These are phyloP conservation scores for Acacia pycnantha DNA, from an alignment of 331 rosid species.

Conservation along the genomic window DNA sequence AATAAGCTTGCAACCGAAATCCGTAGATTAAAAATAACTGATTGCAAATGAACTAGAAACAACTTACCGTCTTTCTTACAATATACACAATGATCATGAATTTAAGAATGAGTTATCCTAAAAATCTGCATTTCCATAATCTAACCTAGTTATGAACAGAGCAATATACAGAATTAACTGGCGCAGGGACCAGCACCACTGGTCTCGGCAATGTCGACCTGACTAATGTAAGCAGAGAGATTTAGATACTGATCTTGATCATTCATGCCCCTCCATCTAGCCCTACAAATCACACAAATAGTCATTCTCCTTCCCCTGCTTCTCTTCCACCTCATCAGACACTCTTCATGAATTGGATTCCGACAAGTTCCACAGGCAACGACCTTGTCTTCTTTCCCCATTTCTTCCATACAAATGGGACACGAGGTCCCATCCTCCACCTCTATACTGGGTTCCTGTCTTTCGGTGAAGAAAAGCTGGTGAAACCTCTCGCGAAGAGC, in stretches of 20 bases:
- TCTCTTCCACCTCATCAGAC: constrained; percentile 54
- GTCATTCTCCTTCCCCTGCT: constrained; percentile 47
- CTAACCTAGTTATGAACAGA: not conserved
- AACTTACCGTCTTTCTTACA: not conserved
- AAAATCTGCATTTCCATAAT: not conserved
- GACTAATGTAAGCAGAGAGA: constrained; percentile 41
- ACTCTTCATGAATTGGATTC: constrained; percentile 59
- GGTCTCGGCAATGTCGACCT: not conserved
- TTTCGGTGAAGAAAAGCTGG: constrained; percentile 35
- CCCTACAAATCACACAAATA: constrained; percentile 65
- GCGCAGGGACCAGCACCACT: not conserved
- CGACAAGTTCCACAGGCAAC: constrained; percentile 55
- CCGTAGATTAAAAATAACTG: not conserved
- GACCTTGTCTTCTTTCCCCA: constrained; percentile 47
- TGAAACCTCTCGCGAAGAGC: constrained; percentile 47
- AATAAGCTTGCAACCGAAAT: not conserved
- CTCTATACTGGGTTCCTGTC: constrained; percentile 13
- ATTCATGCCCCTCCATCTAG: constrained; percentile 40
- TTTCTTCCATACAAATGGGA: constrained; percentile 65
- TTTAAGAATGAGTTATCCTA: not conserved
- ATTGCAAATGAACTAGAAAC: not conserved
- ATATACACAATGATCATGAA: not conserved
- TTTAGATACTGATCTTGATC: constrained; percentile 46
- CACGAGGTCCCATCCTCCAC: constrained; percentile 51
- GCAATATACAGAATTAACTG: not conserved